phyloP scores from a whole-genome alignment of 1,284 basidiomycete species.

The Fistulina hepatica region DNA sequence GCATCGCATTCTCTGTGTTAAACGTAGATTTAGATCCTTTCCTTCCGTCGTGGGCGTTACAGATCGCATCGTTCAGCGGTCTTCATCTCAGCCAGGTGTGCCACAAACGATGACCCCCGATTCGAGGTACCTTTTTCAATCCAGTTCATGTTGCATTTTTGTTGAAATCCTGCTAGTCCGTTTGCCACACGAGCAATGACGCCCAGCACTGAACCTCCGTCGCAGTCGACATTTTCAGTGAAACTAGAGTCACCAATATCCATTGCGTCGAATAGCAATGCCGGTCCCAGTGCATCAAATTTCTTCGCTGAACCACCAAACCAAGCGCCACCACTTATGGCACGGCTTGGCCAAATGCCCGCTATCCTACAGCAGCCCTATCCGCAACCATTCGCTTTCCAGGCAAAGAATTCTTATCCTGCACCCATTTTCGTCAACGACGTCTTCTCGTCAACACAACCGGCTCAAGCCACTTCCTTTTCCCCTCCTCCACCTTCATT shows the following conservation, averaged over 20 bases:
- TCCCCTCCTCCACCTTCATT: conserved; percentile 22
- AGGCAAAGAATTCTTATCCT: background rate
- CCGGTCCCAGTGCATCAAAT: conserved; percentile 14
- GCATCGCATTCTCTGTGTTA: no score
- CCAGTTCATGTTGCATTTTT: conserved; percentile 17
- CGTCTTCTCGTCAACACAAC: conserved; percentile 19
- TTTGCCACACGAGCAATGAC: conserved; percentile 16
- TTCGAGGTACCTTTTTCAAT: conserved; percentile 26
- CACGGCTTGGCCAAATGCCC: conserved; percentile 21
- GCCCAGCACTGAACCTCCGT: conserved; percentile 19
- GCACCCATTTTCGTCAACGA: conserved; percentile 21
- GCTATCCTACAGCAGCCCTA: conserved; percentile 13
- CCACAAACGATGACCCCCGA: conserved; percentile 46
- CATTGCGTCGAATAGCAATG: conserved; percentile 6
- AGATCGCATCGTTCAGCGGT: no score
- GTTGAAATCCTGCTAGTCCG: conserved; percentile 9
- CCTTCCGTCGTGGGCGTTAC: no score
- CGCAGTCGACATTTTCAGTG: conserved; percentile 5
- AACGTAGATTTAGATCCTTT: no score
- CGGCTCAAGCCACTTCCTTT: conserved; percentile 5
- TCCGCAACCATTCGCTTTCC: conserved; percentile 11
- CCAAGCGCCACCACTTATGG: conserved; percentile 38
- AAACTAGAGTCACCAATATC: conserved; percentile 2
- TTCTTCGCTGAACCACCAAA: conserved; percentile 15
- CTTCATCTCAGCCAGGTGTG: no score